Percentiles rank a stretch among this genome's conserved stretches.
Conservation (phyloP, 768 basidiomycete genomes). For the Lactifluus hygrophoroides region DNA sequence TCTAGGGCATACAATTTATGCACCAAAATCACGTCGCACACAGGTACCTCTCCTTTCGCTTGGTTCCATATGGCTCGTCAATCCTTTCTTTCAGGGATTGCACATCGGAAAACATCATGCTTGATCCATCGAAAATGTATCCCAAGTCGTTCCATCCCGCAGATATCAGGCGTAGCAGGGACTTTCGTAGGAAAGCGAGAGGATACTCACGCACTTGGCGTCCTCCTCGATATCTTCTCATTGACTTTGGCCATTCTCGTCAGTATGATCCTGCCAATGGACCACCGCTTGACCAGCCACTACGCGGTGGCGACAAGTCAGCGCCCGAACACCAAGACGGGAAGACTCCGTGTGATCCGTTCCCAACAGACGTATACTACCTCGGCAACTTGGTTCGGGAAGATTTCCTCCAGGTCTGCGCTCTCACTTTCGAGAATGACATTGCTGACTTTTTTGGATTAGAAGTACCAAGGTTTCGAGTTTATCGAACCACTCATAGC, state of each 20-base stretch:
- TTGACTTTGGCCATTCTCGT: constrained; percentile 26
- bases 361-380: constrained; percentile 24
- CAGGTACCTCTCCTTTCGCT: neutral
- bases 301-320: constrained; percentile 22
- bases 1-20: constrained; percentile 11
- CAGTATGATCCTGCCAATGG: constrained; percentile 10
- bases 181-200: constrained; percentile 3
- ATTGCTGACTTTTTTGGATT: neutral
- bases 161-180: neutral
- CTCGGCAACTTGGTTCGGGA: constrained; percentile 21
- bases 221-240: constrained; percentile 23
- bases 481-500: constrained; percentile 12
- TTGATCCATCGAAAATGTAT: constrained; percentile 13
- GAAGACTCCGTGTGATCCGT: constrained; percentile 15
- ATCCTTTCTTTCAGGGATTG: constrained; percentile 1
- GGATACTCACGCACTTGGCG: constrained; percentile 22
- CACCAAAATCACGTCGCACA: constrained; percentile 13
- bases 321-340: constrained; percentile 21
- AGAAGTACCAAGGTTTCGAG: neutral
- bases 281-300: constrained; percentile 12
- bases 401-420: constrained; percentile 4
- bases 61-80: neutral
- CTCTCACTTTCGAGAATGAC: neutral
- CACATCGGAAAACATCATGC: constrained; percentile 4
- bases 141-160: constrained; percentile 13